These are phyloP conservation scores for Streptanthus diversifolius DNA, from an alignment of 345 rosid species.

Conservation along the genomic window DNA sequence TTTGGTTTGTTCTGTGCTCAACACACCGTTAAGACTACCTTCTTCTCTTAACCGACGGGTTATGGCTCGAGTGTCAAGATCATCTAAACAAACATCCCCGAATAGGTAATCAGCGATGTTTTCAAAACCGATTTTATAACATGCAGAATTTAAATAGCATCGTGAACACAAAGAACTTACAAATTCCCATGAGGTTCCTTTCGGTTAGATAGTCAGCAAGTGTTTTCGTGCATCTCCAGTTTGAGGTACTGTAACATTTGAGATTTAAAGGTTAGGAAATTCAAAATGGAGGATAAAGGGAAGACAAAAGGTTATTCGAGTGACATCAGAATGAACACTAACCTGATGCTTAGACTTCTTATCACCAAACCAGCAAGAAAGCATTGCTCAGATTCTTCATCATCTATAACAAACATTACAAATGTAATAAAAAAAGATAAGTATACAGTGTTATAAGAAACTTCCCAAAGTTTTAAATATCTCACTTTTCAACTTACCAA, in stretches of 20 bases:
- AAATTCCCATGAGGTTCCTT: conserved; percentile 87
- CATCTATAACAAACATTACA: conserved; percentile 45
- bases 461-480: background rate
- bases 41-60: conserved; percentile 90
- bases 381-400: conserved; percentile 85
- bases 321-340: background rate
- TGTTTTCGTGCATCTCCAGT: conserved; percentile 79
- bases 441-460: background rate
- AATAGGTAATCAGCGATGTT: background rate
- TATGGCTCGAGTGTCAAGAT: conserved; percentile 94
- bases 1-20: conserved; percentile 79
- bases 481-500: conserved; percentile 44
- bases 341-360: conserved; percentile 78
- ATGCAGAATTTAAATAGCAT: background rate
- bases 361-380: conserved; percentile 91
- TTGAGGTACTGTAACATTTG: conserved; percentile 62
- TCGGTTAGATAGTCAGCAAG: conserved; percentile 80
- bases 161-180: conserved; percentile 10
- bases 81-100: conserved; percentile 39
- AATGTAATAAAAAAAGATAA: background rate
- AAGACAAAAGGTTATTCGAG: background rate
- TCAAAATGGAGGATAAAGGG: background rate
- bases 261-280: background rate
- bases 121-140: conserved; percentile 7
- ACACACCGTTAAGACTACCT: conserved; percentile 93